These are phyloP conservation scores for Pythium scleroteichum DNA, from an alignment of 352 stramenopile species.

Conservation along the genomic window DNA sequence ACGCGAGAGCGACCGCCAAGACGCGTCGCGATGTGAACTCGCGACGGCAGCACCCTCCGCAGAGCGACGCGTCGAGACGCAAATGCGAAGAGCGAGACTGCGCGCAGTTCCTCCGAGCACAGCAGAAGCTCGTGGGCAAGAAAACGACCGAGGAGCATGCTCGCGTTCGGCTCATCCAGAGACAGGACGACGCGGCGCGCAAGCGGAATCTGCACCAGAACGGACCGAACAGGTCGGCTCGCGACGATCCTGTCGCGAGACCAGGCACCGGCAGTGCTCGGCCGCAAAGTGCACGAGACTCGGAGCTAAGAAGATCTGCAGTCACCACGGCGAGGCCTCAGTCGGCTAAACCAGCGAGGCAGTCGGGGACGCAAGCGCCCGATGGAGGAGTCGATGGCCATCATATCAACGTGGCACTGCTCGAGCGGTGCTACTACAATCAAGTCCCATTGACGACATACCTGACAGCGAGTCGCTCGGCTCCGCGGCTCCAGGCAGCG, in stretches of 20 bases:
- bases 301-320: no score
- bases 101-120: constrained; percentile 30
- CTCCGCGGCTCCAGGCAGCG: constrained; percentile 13
- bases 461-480: constrained; percentile 30
- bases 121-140: constrained; percentile 48
- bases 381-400: constrained; percentile 19
- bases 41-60: no score
- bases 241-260: no score
- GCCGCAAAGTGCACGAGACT: neutral
- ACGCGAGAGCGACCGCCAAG: no score
- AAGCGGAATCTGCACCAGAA: constrained; percentile 55
- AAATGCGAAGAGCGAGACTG: constrained; percentile 30
- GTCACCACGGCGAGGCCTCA: constrained; percentile 30
- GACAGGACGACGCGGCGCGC: constrained; percentile 32
- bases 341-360: constrained; percentile 43
- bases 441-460: constrained; percentile 16
- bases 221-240: constrained; percentile 12
- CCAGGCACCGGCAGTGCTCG: neutral
- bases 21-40: no score
- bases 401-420: constrained; percentile 34
- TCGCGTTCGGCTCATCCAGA: constrained; percentile 41
- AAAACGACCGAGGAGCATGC: constrained; percentile 61
- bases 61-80: neutral
- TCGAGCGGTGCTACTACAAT: constrained; percentile 42
- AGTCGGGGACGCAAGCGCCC: neutral